Evolutionary conservation across 148 eudicot genomes (phyloP).

Genomic region (Cornus florida): DNA sequence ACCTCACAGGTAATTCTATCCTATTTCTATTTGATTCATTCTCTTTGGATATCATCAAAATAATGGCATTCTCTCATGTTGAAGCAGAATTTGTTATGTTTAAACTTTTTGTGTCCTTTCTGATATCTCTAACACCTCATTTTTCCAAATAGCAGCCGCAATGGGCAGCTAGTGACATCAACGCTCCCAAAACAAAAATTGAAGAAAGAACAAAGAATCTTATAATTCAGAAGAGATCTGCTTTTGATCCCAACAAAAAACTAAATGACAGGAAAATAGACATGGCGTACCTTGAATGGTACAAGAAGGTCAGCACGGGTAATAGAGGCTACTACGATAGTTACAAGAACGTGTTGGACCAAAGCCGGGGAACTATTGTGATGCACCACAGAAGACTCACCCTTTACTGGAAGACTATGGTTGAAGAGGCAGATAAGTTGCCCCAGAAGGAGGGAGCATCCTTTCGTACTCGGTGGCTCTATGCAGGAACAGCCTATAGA

Average conservation of each 20-base stretch:
- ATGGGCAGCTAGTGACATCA: too few species aligned
- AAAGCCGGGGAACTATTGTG: conserved; percentile 14
- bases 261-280: conserved; percentile 26
- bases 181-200: conserved; percentile 6
- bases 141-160: background rate
- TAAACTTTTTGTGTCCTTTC: too few species aligned
- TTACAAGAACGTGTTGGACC: conserved; percentile 8
- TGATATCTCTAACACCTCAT: too few species aligned
- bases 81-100: too few species aligned
- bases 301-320: conserved; percentile 15
- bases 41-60: too few species aligned
- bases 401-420: conserved; percentile 26
- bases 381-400: conserved; percentile 16
- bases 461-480: conserved; percentile 8
- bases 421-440: conserved; percentile 24
- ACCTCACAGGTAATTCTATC: conserved; percentile 9
- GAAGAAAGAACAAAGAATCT: conserved; percentile 1
- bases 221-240: background rate
- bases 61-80: too few species aligned
- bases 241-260: conserved; percentile 14
- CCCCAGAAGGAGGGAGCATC: conserved; percentile 20
- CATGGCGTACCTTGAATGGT: conserved; percentile 34
- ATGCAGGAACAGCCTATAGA: conserved; percentile 25
- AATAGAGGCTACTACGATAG: conserved; percentile 27
- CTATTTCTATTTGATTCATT: background rate